A percentile compares a stretch with the other conserved stretches of the same genome.
phyloP scores from a whole-genome alignment of 352 stramenopile genomes.

The Globisporangium parvum region DNA sequence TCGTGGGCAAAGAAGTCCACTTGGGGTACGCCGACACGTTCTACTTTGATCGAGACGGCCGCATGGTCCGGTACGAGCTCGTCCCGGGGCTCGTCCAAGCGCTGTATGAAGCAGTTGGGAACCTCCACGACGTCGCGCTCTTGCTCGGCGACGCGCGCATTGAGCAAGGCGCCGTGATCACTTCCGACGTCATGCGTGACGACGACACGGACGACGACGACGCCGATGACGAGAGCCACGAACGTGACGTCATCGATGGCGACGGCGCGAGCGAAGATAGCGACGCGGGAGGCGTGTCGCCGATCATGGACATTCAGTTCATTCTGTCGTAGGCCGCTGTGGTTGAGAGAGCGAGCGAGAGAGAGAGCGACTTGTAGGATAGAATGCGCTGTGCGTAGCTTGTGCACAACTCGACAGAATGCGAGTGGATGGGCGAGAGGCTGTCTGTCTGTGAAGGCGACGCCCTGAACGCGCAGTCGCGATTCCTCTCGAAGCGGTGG shows the following conservation, averaged over 20 bases:
- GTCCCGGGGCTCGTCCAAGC: slow-evolving; percentile 29
- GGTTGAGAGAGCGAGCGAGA: not conserved
- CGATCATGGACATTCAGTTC: slow-evolving; percentile 20
- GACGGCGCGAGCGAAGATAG: not conserved
- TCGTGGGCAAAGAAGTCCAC: slow-evolving; percentile 38
- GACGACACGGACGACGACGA: slow-evolving; percentile 1
- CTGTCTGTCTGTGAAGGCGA: too few species aligned
- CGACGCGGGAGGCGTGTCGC: not conserved
- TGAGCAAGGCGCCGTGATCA: slow-evolving; percentile 20
- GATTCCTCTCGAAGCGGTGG: too few species aligned
- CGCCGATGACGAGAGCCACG: not conserved
- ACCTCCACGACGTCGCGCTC: slow-evolving; percentile 26
- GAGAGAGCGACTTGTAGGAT: not conserved
- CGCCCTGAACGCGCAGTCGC: too few species aligned
- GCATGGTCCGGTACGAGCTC: slow-evolving; percentile 25
- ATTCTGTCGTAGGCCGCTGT: slow-evolving; percentile 17
- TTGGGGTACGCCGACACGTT: slow-evolving; percentile 36
- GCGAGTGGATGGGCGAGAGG: too few species aligned
- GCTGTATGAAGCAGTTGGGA: slow-evolving; percentile 30
- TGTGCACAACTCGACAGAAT: too few species aligned
- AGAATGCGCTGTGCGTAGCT: too few species aligned
- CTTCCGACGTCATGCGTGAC: slow-evolving; percentile 11
- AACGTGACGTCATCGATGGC: not conserved
- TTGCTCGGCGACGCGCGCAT: slow-evolving; percentile 31
- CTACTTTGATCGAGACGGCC: slow-evolving; percentile 28